Percentiles rank a stretch among this genome's conserved stretches.
These are phyloP conservation scores for Nannochloris sp. DNA, from an alignment of 139 green algal genomes.

Conservation along the genomic window DNA sequence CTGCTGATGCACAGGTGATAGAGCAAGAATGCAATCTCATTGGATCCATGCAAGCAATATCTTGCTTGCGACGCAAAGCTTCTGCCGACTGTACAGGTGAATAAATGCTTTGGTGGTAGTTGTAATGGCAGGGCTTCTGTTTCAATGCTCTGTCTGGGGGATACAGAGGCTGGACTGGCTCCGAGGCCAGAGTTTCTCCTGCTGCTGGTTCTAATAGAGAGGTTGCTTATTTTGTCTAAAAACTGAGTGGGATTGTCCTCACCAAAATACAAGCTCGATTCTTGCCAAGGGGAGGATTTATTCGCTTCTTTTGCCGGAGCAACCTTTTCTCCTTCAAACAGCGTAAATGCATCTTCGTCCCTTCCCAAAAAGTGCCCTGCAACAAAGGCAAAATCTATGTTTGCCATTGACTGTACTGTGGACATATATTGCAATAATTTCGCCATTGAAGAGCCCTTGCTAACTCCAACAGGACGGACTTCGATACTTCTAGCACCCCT, in stretches of 20 bases:
- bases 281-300: neutral
- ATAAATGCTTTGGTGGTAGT: slow-evolving; percentile 67
- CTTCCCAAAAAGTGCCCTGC: slow-evolving; percentile 86
- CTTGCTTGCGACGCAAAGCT: slow-evolving; percentile 21
- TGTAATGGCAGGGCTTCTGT: slow-evolving; percentile 24
- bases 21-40: slow-evolving; percentile 44
- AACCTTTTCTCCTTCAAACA: slow-evolving; percentile 66
- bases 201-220: slow-evolving; percentile 5
- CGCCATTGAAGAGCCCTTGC: slow-evolving; percentile 88
- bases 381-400: slow-evolving; percentile 59
- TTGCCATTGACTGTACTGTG: neutral
- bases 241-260: neutral
- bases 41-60: slow-evolving; percentile 36
- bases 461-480: slow-evolving; percentile 89
- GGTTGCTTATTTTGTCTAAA: slow-evolving; percentile 3
- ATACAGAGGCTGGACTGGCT: slow-evolving; percentile 13
- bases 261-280: neutral
- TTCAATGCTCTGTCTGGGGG: slow-evolving; percentile 7
- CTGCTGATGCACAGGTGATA: slow-evolving; percentile 27
- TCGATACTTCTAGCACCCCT: slow-evolving; percentile 74
- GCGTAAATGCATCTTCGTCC: slow-evolving; percentile 91
- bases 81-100: slow-evolving; percentile 77
- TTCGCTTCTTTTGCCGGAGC: neutral
- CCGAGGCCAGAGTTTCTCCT: slow-evolving; percentile 2
- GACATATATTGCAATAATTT: slow-evolving; percentile 54